Conservation (phyloP, 164 flowering plant genomes). For the Nelumbo lutea region DNA sequence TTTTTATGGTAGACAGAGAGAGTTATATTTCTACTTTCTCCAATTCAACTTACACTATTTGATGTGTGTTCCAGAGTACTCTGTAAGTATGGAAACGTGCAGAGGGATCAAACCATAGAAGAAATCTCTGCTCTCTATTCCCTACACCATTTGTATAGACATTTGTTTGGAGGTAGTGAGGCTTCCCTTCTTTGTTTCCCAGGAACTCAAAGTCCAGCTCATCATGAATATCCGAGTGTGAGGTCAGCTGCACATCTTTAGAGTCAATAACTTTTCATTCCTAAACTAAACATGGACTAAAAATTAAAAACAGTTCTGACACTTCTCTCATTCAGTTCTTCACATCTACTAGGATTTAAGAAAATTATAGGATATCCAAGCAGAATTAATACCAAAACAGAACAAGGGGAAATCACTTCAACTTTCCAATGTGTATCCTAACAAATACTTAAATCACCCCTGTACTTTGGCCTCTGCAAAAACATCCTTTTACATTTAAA, state of each 20-base stretch:
- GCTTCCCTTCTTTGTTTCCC: conserved; percentile 55
- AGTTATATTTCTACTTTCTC: not conserved
- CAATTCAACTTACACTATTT: conserved; percentile 45
- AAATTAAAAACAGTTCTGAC: not conserved
- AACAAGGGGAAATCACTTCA: not conserved
- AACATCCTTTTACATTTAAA: too few relatives aligned
- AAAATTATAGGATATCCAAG: too few relatives aligned
- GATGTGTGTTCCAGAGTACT: conserved; percentile 66
- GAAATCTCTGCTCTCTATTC: conserved; percentile 48
- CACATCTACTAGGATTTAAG: too few relatives aligned
- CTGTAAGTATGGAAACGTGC: conserved; percentile 44
- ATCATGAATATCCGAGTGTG: conserved; percentile 32
- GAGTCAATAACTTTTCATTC: not conserved
- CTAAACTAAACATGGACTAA: not conserved
- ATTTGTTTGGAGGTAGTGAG: conserved; percentile 56
- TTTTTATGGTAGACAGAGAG: not conserved
- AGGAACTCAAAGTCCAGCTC: conserved; percentile 82
- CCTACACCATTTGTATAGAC: conserved; percentile 52
- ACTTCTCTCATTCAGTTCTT: not conserved
- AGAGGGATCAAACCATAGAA: conserved; percentile 67
- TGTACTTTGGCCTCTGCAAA: too few relatives aligned
- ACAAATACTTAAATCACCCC: too few relatives aligned
- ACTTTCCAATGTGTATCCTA: too few relatives aligned
- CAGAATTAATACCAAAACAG: not conserved
- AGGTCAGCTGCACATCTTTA: conserved; percentile 32